Base-by-base conservation (phyloP, 2,329 filamentous ascomycete species). In the Arthrobotrys iridis region DNA sequence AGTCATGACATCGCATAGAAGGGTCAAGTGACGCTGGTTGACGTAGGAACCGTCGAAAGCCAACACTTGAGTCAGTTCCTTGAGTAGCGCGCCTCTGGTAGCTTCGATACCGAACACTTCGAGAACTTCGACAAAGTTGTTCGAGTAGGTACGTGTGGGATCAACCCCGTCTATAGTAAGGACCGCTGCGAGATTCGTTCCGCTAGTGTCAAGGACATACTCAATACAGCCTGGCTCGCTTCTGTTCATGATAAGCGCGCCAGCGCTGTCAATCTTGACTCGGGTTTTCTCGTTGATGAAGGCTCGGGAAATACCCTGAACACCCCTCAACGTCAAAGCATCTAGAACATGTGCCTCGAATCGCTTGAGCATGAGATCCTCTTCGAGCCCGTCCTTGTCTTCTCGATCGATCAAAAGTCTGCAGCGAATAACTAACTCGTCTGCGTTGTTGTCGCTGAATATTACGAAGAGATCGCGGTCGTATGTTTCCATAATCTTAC, bases 41-140 rank as follows among this genome's bases (percentile, higher is more conserved):
- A 99, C 95, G 82, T 99, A 99, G 11, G 95, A 98, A 87, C 96
- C 96, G 82, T 98, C 95, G 82, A 99, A 99, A 24, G 95, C 93
- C 84, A 99, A 84, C 81, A 99, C 95, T 80, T 93, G 90, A 28
- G 91, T 93, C 85, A 99, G 84, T 82, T 99, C 96, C 76, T 91
- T 90, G 79, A 97, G 89, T 70, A 99, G 86, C 63, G 93, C 91
- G 52, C 91, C 89, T 80, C 95, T 91, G 76, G 93, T 93, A 78
- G 93, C 96, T 82, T 99, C 95, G 77, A 99, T 99, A 81, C 95
- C 95, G 77, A 99, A 95, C 7, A 97, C 93, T 78, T 94, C 91
- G 46, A 97, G 91, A 79, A 97, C 89, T 83, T 99, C 94, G 82
- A 94, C 93, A 82, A 99, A 91, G 80, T 96, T 93, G 84, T 99